phyloP scores from a whole-genome alignment of 306 rosid genomes.

The Cucurbita pepo region DNA sequence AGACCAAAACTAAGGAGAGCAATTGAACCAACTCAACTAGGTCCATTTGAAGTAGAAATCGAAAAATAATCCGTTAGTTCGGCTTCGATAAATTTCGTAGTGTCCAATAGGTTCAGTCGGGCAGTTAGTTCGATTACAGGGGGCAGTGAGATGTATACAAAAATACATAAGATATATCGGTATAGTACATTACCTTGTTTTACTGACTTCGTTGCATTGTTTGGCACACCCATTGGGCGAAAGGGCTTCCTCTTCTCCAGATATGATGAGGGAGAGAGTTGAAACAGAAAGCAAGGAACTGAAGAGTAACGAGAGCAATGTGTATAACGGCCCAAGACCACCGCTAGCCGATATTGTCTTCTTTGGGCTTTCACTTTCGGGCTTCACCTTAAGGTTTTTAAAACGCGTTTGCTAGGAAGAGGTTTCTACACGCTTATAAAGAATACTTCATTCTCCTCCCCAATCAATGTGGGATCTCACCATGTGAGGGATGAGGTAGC shows the following conservation, averaged over 20 bases:
- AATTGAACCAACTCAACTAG: background rate
- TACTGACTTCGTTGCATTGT: background rate
- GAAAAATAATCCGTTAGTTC: background rate
- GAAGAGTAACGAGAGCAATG: background rate
- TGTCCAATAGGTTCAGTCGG: background rate
- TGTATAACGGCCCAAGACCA: no score
- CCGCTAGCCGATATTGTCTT: no score
- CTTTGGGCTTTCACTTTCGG: no score
- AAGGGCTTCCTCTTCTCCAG: conserved; percentile 10
- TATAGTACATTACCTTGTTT: background rate
- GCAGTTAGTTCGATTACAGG: background rate
- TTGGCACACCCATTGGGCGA: conserved; percentile 7
- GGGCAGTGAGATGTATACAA: background rate
- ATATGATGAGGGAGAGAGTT: conserved; percentile 5
- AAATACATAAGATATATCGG: background rate
- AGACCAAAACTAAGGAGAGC: background rate
- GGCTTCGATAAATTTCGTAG: background rate
- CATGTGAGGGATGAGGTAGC: background rate
- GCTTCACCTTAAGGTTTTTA: no score
- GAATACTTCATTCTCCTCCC: no score
- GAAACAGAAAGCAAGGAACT: conserved; percentile 7
- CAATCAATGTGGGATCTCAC: no score
- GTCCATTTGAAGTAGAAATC: background rate
- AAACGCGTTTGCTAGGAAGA: no score
- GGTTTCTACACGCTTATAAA: no score